Evolutionary conservation across 129 eudicot species (phyloP).

Genomic region (Apium graveolens): DNA sequence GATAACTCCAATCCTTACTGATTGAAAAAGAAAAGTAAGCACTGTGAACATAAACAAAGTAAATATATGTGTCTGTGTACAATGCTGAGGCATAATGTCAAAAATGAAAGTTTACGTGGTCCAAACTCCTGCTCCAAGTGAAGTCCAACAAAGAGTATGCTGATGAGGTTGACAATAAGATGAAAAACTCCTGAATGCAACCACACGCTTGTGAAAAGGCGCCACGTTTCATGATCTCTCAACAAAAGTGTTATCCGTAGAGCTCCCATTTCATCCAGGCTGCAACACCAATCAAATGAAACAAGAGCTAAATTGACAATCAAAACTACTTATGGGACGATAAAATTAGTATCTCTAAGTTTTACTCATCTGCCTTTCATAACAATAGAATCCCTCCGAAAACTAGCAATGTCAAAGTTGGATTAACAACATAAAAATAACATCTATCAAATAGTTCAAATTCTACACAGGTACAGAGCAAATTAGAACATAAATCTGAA

Average conservation of each 20-base stretch:
- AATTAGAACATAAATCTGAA: no score
- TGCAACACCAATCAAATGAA: constrained; percentile 2
- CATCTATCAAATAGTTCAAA: not conserved
- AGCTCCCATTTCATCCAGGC: constrained; percentile 47
- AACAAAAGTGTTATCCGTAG: constrained; percentile 19
- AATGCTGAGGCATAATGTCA: not conserved
- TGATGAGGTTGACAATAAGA: constrained; percentile 34
- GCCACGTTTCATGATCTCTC: constrained; percentile 32
- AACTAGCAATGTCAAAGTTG: not conserved
- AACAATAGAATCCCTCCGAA: not conserved
- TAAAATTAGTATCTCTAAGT: not conserved
- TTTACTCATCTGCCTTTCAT: not conserved
- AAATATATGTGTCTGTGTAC: not conserved
- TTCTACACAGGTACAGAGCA: not conserved
- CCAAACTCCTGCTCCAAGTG: constrained; percentile 61
- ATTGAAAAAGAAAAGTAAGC: not conserved
- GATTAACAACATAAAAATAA: no score
- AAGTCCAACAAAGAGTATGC: constrained; percentile 41
- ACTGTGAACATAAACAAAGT: not conserved
- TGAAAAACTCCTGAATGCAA: constrained; percentile 51
- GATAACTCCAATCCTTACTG: constrained; percentile 41
- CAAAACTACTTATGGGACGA: not conserved
- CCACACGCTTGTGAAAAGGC: constrained; percentile 34
- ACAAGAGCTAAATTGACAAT: not conserved
- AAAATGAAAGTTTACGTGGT: constrained; percentile 25